Percentiles rank a stretch among this genome's conserved stretches.
phyloP scores from a whole-genome alignment of 306 rosid genomes.

The Luffa aegyptiaca region DNA sequence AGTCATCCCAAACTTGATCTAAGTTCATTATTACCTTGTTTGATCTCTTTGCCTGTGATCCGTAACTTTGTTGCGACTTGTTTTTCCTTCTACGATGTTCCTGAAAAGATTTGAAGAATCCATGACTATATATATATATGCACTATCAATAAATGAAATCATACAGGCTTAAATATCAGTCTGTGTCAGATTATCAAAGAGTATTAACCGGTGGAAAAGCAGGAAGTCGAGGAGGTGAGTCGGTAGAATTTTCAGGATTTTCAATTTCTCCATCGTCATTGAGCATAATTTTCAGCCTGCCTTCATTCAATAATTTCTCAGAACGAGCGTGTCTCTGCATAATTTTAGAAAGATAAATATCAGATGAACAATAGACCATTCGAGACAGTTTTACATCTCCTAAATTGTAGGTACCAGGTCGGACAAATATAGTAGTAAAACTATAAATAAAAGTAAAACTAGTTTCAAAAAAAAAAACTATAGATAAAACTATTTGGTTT shows the following conservation, averaged over 20 bases:
- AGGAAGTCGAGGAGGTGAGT: slow-evolving; percentile 22
- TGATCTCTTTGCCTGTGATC: neutral
- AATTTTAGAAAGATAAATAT: neutral
- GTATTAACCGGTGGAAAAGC: slow-evolving; percentile 43
- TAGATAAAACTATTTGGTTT: neutral
- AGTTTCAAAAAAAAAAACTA: too few species aligned
- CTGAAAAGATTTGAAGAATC: neutral
- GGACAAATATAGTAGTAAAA: neutral
- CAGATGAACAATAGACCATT: neutral
- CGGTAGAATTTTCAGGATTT: slow-evolving; percentile 36
- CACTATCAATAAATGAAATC: neutral
- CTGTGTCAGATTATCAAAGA: neutral
- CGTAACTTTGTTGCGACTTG: neutral
- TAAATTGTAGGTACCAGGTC: neutral
- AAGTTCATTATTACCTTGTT: neutral
- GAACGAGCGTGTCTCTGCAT: slow-evolving; percentile 82
- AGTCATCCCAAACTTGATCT: neutral
- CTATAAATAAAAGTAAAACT: neutral
- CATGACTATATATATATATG: neutral
- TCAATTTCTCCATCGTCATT: slow-evolving; percentile 75
- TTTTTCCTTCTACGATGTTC: slow-evolving; percentile 6
- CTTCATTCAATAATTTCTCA: slow-evolving; percentile 56
- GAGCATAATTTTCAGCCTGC: slow-evolving; percentile 64
- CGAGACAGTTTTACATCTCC: neutral
- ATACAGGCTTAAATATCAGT: neutral